These are phyloP conservation scores for Cryptococcus amylolentus DNA, from an alignment of 1,284 basidiomycete species.

Conservation along the genomic window DNA sequence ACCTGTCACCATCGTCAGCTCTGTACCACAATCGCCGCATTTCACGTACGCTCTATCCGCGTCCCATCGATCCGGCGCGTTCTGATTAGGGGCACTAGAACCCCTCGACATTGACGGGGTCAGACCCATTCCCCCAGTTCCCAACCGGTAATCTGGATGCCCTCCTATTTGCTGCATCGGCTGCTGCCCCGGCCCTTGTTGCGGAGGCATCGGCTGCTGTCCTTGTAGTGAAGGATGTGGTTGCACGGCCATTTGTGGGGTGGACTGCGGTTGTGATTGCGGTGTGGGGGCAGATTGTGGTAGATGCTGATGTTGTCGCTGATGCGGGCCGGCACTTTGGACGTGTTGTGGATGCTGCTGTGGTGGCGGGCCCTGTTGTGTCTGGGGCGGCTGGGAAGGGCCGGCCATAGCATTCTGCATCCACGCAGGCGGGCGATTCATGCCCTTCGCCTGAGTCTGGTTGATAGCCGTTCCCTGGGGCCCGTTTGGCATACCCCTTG, in stretches of 20 bases:
- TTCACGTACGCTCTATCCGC: constrained; percentile 40
- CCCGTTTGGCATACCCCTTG: neutral
- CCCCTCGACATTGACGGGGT: constrained; percentile 33
- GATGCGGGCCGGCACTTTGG: constrained; percentile 18
- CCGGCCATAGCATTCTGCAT: constrained; percentile 8
- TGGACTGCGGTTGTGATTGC: neutral
- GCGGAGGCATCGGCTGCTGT: constrained; percentile 12
- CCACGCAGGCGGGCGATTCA: neutral
- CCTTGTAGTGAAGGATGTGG: neutral
- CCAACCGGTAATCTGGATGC: neutral
- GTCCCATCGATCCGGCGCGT: constrained; percentile 24
- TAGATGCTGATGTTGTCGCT: constrained; percentile 16
- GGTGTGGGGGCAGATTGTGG: neutral
- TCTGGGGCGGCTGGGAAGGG: constrained; percentile 17
- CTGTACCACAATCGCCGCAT: neutral
- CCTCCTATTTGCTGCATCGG: neutral
- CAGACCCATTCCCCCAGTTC: constrained; percentile 12
- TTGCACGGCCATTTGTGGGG: neutral
- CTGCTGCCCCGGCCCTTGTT: constrained; percentile 16
- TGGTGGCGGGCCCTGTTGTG: constrained; percentile 10
- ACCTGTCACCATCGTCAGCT: constrained; percentile 25
- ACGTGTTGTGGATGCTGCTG: constrained; percentile 14
- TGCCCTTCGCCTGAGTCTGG: neutral
- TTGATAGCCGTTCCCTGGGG: neutral
- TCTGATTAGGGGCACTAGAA: constrained; percentile 29